Evolutionary conservation across 768 basidiomycete species (phyloP).

Genomic region (Rhizopogon vinicolor): DNA sequence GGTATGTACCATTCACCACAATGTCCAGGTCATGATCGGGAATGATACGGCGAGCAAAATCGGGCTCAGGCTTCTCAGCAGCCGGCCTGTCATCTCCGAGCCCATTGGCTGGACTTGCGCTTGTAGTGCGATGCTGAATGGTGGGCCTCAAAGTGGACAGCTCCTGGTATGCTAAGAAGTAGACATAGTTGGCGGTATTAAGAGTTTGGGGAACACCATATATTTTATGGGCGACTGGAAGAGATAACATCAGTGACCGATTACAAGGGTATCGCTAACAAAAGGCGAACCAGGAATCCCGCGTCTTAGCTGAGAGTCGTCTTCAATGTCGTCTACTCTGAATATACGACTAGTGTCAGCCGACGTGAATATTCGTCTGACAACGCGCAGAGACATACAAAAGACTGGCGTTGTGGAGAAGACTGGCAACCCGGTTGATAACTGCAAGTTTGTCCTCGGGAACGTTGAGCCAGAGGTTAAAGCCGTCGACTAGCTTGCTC

Average conservation of each 20-base stretch:
- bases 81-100: background rate
- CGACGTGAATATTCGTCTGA: background rate
- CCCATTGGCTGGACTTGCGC: background rate
- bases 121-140: background rate
- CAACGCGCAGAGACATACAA: slow-evolving; percentile 45
- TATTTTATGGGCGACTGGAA: slow-evolving; percentile 87
- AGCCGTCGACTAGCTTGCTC: slow-evolving; percentile 77
- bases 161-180: slow-evolving; percentile 84
- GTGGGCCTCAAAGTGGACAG: slow-evolving; percentile 36
- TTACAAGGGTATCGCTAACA: background rate
- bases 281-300: slow-evolving; percentile 62
- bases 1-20: slow-evolving; percentile 60
- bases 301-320: slow-evolving; percentile 76
- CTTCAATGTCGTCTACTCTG: slow-evolving; percentile 91
- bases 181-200: slow-evolving; percentile 92
- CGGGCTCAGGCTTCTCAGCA: background rate
- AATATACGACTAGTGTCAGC: background rate
- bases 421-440: slow-evolving; percentile 75
- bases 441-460: slow-evolving; percentile 60
- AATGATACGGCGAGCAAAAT: slow-evolving; percentile 15
- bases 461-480: slow-evolving; percentile 86
- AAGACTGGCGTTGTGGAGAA: slow-evolving; percentile 87
- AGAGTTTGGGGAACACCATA: slow-evolving; percentile 93
- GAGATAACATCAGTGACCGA: background rate
- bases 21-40: slow-evolving; percentile 49